Base-by-base conservation (phyloP, 306 rosid species). In the Crotalaria pallida region DNA sequence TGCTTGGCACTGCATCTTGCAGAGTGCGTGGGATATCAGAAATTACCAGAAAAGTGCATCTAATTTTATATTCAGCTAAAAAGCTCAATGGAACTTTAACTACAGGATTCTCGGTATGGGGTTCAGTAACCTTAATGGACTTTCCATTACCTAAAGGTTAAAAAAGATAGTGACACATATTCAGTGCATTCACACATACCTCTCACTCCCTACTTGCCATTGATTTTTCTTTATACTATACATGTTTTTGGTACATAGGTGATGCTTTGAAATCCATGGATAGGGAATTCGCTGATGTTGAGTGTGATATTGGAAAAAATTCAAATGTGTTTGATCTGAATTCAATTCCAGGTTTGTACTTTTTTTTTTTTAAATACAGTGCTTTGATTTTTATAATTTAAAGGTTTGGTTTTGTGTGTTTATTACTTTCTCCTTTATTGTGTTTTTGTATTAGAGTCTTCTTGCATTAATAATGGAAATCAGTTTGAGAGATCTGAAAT, bases 1-100 rank as follows among this genome's bases (percentile, higher is more conserved):
- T 26, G 72, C 59, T 27, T 61, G 68, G 34, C 50, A 58, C 40
- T 86, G 81, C 86, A 82, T 71, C 78, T 71, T 59, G 73, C 68
- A 62, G 22, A 76, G 85, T n/a, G n/a, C n/a, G 85, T 79, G 84
- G 83, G 72, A 62, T 48, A 76, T 76, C 73, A 43, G 60, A 72
- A 79, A 62, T 77, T 79, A 82, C 72, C 44, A 79, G 72, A 82
- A 82, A 71, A 78, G 83, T 78, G 85, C 36, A 78, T 58, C 50
- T 45, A 69, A 38, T 43, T 49, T 66, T 60, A 49, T 38, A 64
- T 62, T 77, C 57, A 68, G 33, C 15, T 40, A 49, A 47, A 81
- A 62, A 72, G 74, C 73, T 40, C 24, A 75, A 49, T 73, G 80
- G 62, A 74, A 51, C 58, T 79, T 29, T 67, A 73, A 69, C 62